phyloP scores from a whole-genome alignment of 2,329 filamentous ascomycete genomes.

The Clonostachys chloroleuca region DNA sequence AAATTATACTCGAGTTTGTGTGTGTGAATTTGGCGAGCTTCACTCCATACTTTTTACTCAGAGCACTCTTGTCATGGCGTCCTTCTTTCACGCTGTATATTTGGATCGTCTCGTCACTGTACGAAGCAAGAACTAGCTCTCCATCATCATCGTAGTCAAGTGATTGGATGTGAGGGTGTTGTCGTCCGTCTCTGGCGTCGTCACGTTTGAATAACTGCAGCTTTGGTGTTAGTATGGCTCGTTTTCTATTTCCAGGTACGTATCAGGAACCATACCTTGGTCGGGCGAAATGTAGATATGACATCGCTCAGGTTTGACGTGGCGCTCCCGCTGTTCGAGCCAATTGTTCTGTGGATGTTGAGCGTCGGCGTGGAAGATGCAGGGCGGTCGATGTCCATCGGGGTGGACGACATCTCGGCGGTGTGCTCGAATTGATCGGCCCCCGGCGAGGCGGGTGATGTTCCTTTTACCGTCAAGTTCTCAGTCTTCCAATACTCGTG shows the following conservation, averaged over 20 bases:
- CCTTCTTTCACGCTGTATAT: conserved; percentile 93
- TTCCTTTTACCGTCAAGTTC: no score
- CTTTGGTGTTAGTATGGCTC: neutral
- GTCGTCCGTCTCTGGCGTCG: conserved; percentile 44
- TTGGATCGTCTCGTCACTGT: conserved; percentile 92
- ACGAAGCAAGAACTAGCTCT: conserved; percentile 85
- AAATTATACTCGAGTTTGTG: conserved; percentile 84
- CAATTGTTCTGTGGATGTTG: conserved; percentile 45
- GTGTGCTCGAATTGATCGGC: neutral
- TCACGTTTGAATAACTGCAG: conserved; percentile 53
- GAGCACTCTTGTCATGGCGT: conserved; percentile 79
- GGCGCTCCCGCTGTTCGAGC: conserved; percentile 26
- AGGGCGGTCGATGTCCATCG: conserved; percentile 52
- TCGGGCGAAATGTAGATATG: conserved; percentile 72
- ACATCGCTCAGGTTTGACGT: conserved; percentile 72
- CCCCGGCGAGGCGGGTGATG: no score
- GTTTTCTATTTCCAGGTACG: neutral
- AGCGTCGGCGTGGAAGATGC: conserved; percentile 37
- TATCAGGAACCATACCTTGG: conserved; percentile 54
- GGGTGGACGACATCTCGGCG: conserved; percentile 41
- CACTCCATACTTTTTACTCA: conserved; percentile 95
- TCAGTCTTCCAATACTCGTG: no score
- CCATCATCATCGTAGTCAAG: conserved; percentile 96
- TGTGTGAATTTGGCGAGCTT: conserved; percentile 95
- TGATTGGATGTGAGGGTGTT: conserved; percentile 69